Percentiles rank a stretch among this genome's conserved stretches.
phyloP scores from a whole-genome alignment of 2,329 filamentous ascomycete species.

The Colletotrichum horii region DNA sequence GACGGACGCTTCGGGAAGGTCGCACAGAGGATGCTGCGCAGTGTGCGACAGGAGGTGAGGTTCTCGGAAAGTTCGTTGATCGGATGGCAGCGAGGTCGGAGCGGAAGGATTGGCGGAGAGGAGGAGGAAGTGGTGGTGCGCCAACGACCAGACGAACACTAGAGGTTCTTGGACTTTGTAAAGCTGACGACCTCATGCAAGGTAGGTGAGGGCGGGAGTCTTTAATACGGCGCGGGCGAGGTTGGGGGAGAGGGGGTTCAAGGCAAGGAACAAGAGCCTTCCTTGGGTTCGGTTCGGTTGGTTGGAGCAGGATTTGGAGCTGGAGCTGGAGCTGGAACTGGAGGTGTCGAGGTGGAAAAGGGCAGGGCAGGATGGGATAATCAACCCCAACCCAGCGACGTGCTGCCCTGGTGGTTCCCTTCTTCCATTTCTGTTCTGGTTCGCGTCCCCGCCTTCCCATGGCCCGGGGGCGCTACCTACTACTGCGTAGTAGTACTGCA shows the following conservation, averaged over 20 bases:
- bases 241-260: background rate
- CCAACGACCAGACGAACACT: conserved; percentile 13
- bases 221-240: background rate
- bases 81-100: background rate
- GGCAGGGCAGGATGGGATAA: background rate
- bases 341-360: background rate
- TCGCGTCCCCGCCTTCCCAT: conserved; percentile 9
- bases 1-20: background rate
- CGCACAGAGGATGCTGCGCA: background rate
- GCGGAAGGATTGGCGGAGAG: background rate
- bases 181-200: background rate
- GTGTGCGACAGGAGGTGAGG: background rate
- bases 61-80: background rate
- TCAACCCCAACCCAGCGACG: conserved; percentile 11
- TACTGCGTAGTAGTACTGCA: no score
- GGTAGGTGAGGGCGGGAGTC: background rate
- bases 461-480: background rate
- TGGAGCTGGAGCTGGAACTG: background rate
- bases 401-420: background rate
- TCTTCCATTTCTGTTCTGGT: background rate
- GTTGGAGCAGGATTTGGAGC: background rate
- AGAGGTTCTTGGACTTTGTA: background rate
- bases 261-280: background rate
- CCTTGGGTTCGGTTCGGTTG: background rate
- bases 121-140: background rate